Base-by-base conservation (phyloP, 2,329 filamentous ascomycete genomes). In the Sporothrix inflata region DNA sequence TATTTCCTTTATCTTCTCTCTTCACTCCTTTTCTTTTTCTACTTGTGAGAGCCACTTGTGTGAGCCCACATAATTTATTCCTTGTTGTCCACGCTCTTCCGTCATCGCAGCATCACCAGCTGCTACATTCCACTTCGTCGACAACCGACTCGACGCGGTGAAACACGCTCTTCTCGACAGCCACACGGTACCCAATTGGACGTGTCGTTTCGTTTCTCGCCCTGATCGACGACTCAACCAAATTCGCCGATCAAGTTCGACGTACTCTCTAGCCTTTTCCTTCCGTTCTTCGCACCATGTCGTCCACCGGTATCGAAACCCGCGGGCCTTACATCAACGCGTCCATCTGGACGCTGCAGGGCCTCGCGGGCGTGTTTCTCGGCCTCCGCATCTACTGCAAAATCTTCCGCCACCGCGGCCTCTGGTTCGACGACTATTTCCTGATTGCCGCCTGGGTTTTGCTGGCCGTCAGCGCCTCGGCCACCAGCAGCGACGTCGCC, bases 381-480 rank as follows among this genome's bases (percentile, higher is more conserved):
- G 74, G 74, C 4, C 73, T 78, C 51, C 74, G 77, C 1, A 69
- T 78, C 9, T 78, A 78, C 71, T 78, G 77, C 76, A 78, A 78
- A 73, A 12, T 60, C 14, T 60, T 38, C 51, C 67, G 67, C 6
- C 51, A 53, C 55, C 74, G 75, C 8, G 75, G 76, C 5, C 53
- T 78, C n/a, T 79, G 77, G 77, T 79, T 77, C 77, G 77, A 79
- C 47, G 77, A 78, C 51, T 71, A 77, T 27, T 71, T 79, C 3
- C 53, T 79, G n/a, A 76, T 78, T 3, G 69, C 63, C 6, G 74
- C 76, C 11, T 78, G 77, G 77, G 74, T 79, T 1, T 16, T 69
- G 38, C 69, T 73, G 21, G 57, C 71, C n/a, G 49, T 60, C 38
- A 65, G 69, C 30, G 71, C 69, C 30, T 47, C 60, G 30, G 61